Evolutionary conservation across 805 yeast species (phyloP).

Genomic region (Wickerhamiella shivajii): DNA sequence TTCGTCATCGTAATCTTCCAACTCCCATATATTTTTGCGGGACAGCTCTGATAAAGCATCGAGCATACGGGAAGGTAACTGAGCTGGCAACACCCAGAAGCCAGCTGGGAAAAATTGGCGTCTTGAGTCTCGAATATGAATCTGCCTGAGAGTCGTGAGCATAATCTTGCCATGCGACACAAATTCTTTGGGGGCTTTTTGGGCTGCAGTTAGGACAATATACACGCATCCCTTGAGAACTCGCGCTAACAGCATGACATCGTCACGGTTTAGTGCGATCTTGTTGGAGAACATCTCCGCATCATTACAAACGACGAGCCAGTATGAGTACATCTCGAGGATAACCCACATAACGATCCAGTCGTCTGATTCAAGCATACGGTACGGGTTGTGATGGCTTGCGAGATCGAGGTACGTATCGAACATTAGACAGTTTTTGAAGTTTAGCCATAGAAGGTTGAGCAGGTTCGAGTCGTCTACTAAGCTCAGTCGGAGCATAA

Average conservation of each 20-base stretch:
- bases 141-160: slow-evolving; percentile 43
- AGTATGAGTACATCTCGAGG: slow-evolving; percentile 49
- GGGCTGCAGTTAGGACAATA: no score
- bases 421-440: no score
- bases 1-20: slow-evolving; percentile 11
- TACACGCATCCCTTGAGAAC: slow-evolving; percentile 26
- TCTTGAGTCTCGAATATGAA: slow-evolving; percentile 53
- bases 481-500: slow-evolving; percentile 3
- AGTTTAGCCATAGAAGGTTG: slow-evolving; percentile 12
- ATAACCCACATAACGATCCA: slow-evolving; percentile 30
- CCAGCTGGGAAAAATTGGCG: slow-evolving; percentile 34
- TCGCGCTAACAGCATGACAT: slow-evolving; percentile 29
- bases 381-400: background rate
- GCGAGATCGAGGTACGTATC: background rate
- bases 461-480: slow-evolving; percentile 1
- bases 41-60: slow-evolving; percentile 25
- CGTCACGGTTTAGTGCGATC: slow-evolving; percentile 28
- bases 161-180: no score
- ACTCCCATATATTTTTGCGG: slow-evolving; percentile 8
- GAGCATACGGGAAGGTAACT: slow-evolving; percentile 1
- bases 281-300: slow-evolving; percentile 35
- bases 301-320: slow-evolving; percentile 55
- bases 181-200: no score
- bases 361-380: background rate
- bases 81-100: slow-evolving; percentile 38